phyloP scores from a whole-genome alignment of 2,329 filamentous ascomycete species.

The Ophiocordyceps camponoti-rufipedis region DNA sequence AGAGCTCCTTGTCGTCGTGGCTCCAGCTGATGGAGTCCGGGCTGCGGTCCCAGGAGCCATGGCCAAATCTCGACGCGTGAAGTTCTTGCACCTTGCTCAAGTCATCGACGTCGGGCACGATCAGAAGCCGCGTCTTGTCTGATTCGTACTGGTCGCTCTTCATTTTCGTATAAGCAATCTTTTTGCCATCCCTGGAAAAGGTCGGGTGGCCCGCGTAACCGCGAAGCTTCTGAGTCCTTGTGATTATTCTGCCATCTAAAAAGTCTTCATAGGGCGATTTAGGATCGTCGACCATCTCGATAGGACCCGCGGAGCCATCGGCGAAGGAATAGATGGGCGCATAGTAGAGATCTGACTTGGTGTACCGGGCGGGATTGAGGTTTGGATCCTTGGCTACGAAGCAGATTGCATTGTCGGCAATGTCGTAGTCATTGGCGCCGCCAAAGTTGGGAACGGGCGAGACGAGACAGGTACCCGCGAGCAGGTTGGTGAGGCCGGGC shows the following conservation, averaged over 20 bases:
- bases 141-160: slow-evolving; percentile 59
- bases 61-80: slow-evolving; percentile 41
- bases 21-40: slow-evolving; percentile 41
- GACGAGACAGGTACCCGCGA: slow-evolving; percentile 40
- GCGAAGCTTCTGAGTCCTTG: slow-evolving; percentile 34
- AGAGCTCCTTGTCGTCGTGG: slow-evolving; percentile 41
- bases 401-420: slow-evolving; percentile 44
- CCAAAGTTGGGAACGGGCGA: slow-evolving; percentile 65
- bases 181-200: slow-evolving; percentile 56
- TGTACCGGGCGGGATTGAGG: slow-evolving; percentile 54
- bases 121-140: slow-evolving; percentile 47
- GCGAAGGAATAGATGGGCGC: slow-evolving; percentile 45
- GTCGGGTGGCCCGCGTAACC: slow-evolving; percentile 49
- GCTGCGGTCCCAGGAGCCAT: slow-evolving; percentile 41
- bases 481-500: slow-evolving; percentile 39
- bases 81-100: slow-evolving; percentile 42
- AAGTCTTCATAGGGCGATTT: no score
- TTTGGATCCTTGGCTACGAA: slow-evolving; percentile 62
- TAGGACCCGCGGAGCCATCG: slow-evolving; percentile 29
- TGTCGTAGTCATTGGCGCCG: slow-evolving; percentile 63
- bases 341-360: slow-evolving; percentile 67
- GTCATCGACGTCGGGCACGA: slow-evolving; percentile 42
- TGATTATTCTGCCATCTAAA: no score
- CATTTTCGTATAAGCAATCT: slow-evolving; percentile 67
- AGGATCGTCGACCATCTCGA: slow-evolving; percentile 15